Evolutionary conservation across 2,329 filamentous ascomycete species (phyloP), one percentile per base, ranked within the genome.

Genomic region (Lecanicillium sp.): DNA sequence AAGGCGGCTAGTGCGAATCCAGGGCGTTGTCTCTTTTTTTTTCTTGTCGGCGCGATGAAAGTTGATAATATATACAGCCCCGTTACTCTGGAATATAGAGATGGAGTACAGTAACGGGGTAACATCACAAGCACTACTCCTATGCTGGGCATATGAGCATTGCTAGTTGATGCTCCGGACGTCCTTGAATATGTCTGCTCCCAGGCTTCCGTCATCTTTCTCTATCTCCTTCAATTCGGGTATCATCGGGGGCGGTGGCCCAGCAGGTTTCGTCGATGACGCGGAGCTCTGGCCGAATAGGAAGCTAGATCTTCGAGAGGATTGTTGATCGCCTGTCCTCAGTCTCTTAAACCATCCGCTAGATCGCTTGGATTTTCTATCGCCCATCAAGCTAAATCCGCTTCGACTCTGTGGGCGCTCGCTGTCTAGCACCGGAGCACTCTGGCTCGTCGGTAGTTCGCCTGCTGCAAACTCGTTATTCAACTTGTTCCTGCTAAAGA

Each of bases 341-440:
- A 79, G 62, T 42, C 73, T 66, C 47, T 68, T 66, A 49, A 79
- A 79, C 74, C 74, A 79, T 29, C 73, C 72, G 50, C 74, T 79
- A 49, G 62, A 62, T 43, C 75, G 71, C 54, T 67, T 77, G 44
- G 68, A 57, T 55, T 72, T 76, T 49, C 67, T 71, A 22, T 74
- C 70, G 49, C 72, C 72, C 46, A 65, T 46, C 39, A 70, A 53
- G 49, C 69, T 72, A 44, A 56, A 61, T 40, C 65, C 64, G 46
- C 68, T 66, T 44, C 68, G 71, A 55, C 72, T 78, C 37, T 61
- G 60, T 4, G 74, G 74, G 30, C 73, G 64, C 38, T 48, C 53
- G 41, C 48, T 52, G 49, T 53, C 59, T 46, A 60, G 57, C 27
- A 49, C 41, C 18, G 43, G 44, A 38, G 45, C 52, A 41, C 53